Base-by-base conservation (phyloP, 2,329 filamentous ascomycete species). In the Amesomyces nigricolor region DNA sequence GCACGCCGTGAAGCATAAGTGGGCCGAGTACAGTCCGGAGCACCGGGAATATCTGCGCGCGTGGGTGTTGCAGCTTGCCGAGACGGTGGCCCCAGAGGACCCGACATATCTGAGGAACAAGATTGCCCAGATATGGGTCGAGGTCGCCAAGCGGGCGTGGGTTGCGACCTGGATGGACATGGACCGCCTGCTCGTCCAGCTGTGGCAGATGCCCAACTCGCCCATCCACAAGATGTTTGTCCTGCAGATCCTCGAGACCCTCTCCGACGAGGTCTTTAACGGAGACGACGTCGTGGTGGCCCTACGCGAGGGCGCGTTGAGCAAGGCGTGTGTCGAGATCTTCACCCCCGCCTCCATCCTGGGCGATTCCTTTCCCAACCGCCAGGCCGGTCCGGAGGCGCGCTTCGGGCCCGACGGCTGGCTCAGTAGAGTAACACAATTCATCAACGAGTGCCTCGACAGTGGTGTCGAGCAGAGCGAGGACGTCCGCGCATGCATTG, bases 191-290 rank as follows among this genome's bases (percentile, higher is more conserved):
- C 79, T 99, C 53, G 82, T 91, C 44, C 81, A 84, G 65, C 78
- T 97, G 17, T 99, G 94, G 94, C 86, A 91, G 69, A 70, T 79
- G 14, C 77, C 78, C 16, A 79, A 82, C 61, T 80, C 80, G 26
- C 72, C 78, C 32, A 80, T 80, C 7, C 81, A 86, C 69, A 94
- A 95, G 71, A 88, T 94, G 68, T 81, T 97, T 53, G 91, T 96
- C 32, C 79, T 99, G 35, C 87, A 87, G 57, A 82, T 97, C 44
- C 78, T 99, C 49, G 94, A 97, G 73, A 91, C 87, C 16, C 78
- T 99, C 35, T 95, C 92, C 2, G 94, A 97, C 63, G 94, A 97
- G 69, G 84, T 96, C 50, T 96, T 97, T 73, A 89, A 88, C 62
- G 85, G 89, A 37, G 94, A 97, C 67, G 94, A 97, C 71, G 81